These are phyloP conservation scores for Penicillium flavigenum DNA, from an alignment of 495 filamentous ascomycete species.

Conservation along the genomic window DNA sequence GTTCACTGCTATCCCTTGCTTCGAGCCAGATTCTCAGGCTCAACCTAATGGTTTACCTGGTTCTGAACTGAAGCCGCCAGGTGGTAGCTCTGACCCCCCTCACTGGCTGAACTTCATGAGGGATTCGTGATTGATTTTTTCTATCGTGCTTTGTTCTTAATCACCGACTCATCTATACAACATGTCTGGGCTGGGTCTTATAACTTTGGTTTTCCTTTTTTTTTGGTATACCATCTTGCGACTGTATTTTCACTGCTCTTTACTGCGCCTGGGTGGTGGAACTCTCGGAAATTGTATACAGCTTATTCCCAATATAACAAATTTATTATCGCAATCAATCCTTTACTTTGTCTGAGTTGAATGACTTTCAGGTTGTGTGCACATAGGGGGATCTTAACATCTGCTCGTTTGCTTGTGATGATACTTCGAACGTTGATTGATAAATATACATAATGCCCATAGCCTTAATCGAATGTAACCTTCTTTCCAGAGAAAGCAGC, in stretches of 20 bases:
- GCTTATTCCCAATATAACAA: background rate
- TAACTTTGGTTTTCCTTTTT: constrained; percentile 3
- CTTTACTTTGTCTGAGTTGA: background rate
- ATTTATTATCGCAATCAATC: background rate
- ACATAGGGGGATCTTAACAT: background rate
- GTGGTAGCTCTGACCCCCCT: constrained; percentile 29
- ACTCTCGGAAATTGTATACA: background rate
- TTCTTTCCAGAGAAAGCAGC: constrained; percentile 83
- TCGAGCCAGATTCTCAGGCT: constrained; percentile 42
- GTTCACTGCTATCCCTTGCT: constrained; percentile 49
- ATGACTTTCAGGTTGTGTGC: background rate
- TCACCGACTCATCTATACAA: constrained; percentile 1
- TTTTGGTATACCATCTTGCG: constrained; percentile 17
- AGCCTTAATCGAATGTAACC: constrained; percentile 75
- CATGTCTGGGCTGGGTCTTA: constrained; percentile 3
- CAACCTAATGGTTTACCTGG: constrained; percentile 18
- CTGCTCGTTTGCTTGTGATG: background rate
- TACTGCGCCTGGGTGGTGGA: background rate
- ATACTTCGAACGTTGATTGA: background rate
- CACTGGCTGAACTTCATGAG: constrained; percentile 46
- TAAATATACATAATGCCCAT: constrained; percentile 7
- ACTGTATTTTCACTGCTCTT: background rate
- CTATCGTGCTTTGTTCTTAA: constrained; percentile 6
- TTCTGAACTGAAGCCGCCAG: constrained; percentile 30
- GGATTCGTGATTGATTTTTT: constrained; percentile 21